Conservation (phyloP, 768 basidiomycete species). For the Boletus sp. region DNA sequence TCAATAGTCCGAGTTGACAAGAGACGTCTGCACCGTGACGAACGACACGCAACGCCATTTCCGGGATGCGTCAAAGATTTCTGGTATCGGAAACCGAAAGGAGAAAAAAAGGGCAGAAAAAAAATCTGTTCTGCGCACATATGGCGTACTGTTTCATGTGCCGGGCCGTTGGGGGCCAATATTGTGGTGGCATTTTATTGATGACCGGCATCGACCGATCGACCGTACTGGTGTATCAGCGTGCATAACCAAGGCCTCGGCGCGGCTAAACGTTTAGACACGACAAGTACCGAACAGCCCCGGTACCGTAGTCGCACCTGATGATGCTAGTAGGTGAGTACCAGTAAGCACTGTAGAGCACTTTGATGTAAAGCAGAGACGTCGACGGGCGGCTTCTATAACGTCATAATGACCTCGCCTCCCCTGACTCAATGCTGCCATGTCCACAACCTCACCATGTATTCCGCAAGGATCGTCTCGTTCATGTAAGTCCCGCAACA, state of each 20-base stretch:
- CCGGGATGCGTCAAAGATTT: neutral
- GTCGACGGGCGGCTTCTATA: neutral
- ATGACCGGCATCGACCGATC: neutral
- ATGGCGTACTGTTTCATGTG: neutral
- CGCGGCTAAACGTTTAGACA: neutral
- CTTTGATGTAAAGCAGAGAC: neutral
- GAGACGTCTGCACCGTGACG: neutral
- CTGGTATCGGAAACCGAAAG: neutral
- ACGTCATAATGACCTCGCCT: neutral
- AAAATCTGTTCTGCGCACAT: neutral
- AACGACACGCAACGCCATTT: neutral
- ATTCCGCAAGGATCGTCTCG: neutral
- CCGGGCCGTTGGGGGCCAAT: neutral
- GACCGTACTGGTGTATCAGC: neutral
- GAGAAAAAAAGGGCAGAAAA: neutral
- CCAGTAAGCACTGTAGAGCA: neutral
- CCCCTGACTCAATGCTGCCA: no score
- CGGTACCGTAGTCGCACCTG: neutral
- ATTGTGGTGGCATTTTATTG: no score
- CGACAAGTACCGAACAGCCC: neutral
- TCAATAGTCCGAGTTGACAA: neutral
- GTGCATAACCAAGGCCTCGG: neutral
- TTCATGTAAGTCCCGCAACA: neutral
- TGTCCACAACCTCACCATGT: neutral
- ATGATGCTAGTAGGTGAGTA: neutral